Percentiles rank a stretch among this genome's conserved stretches.
These are phyloP conservation scores for Dinochytrium kinnereticum DNA, from an alignment of 371 early-diverging fungal genomes.

Conservation along the genomic window DNA sequence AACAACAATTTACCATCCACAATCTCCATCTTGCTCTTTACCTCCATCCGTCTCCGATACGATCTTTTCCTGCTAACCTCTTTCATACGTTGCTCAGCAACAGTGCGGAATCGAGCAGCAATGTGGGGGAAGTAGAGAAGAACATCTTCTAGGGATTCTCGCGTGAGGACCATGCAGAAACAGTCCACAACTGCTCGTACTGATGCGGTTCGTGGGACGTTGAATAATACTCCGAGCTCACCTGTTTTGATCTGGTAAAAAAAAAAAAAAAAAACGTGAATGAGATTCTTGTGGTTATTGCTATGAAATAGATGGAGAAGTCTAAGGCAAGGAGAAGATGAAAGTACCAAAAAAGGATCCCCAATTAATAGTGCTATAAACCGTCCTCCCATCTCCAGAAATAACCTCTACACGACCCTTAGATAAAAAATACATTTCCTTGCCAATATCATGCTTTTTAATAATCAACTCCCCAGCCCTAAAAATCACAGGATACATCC, in stretches of 20 bases:
- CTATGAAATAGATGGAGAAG: background rate
- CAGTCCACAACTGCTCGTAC: constrained; percentile 40
- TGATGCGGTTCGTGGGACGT: constrained; percentile 53
- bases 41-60: constrained; percentile 24
- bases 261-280: background rate
- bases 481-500: constrained; percentile 44
- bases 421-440: constrained; percentile 52
- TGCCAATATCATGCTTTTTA: constrained; percentile 49
- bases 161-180: constrained; percentile 51
- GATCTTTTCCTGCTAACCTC: constrained; percentile 33
- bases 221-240: constrained; percentile 53
- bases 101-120: constrained; percentile 30
- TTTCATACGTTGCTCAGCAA: constrained; percentile 36
- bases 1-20: constrained; percentile 19
- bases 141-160: constrained; percentile 29
- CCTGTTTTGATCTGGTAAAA: constrained; percentile 19
- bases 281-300: too few relatives aligned
- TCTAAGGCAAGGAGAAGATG: background rate
- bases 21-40: constrained; percentile 23
- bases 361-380: constrained; percentile 42
- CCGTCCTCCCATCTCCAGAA: constrained; percentile 42
- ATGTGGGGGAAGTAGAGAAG: constrained; percentile 37
- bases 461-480: constrained; percentile 47
- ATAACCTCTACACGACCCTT: constrained; percentile 52
- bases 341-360: constrained; percentile 50